phyloP scores from a whole-genome alignment of 106 monocot species.

The Allium fistulosum region DNA sequence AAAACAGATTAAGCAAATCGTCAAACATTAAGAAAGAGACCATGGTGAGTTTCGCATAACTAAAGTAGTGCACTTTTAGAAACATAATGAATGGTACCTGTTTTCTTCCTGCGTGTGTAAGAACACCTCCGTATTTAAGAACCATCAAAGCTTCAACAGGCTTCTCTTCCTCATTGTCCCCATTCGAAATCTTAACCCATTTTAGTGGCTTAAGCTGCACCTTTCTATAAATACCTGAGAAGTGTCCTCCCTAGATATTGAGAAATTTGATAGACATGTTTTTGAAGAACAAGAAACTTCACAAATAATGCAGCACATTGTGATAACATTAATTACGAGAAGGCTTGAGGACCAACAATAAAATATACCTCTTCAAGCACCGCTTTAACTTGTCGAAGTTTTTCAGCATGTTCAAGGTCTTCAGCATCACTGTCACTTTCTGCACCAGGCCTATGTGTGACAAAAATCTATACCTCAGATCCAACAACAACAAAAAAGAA shows the following conservation, averaged over 20 bases:
- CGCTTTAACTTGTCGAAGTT: constrained; percentile 84
- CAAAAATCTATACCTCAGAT: background rate
- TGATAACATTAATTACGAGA: background rate
- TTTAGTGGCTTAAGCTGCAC: constrained; percentile 91
- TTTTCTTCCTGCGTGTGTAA: constrained; percentile 99
- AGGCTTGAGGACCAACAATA: background rate
- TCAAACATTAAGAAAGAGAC: background rate
- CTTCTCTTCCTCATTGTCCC: constrained; percentile 78
- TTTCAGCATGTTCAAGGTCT: constrained; percentile 81
- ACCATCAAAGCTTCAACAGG: constrained; percentile 97
- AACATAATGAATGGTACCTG: constrained; percentile 38
- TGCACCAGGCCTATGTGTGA: constrained; percentile 36
- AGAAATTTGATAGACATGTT: background rate
- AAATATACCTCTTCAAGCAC: constrained; percentile 84
- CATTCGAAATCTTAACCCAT: constrained; percentile 73
- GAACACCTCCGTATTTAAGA: constrained; percentile 98
- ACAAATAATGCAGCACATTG: background rate
- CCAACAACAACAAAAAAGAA: background rate
- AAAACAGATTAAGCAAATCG: background rate
- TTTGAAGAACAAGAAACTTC: background rate
- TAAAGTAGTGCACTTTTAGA: background rate
- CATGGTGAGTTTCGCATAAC: background rate
- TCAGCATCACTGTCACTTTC: constrained; percentile 93
- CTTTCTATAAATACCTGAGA: constrained; percentile 97
- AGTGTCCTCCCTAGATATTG: constrained; percentile 81